Base-by-base conservation (phyloP, 257 asterid species). In the Nicotiana undulata region DNA sequence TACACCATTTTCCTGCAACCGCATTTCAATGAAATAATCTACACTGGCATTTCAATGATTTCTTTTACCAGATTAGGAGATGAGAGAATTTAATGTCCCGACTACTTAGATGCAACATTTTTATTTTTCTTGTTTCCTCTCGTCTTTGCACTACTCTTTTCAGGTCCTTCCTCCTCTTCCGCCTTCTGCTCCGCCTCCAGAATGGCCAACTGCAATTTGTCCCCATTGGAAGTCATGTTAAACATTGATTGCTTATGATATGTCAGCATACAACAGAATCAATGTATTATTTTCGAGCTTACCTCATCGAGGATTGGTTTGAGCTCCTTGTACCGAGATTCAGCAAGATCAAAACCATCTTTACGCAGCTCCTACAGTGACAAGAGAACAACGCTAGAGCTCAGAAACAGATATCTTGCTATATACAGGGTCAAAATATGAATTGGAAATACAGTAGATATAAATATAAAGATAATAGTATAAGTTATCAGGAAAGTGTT, bases 271-370 rank as follows among this genome's bases (percentile, higher is more conserved):
- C 40, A 58, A 29, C 60, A 52, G 49, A 55, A 65, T 29, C 49
- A 15, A 59, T 31, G 63, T 51, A 63, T 18, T 6, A 26, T 44
- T 52, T 20, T 40, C n/a, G 77, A 84, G 64, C 6, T 67, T 89
- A 93, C 99, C 99, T 96, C 99, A 18, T 96, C 98, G 9, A 96
- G 97, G 67, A 96, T 89, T 8, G 98, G 98, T 82, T 94, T 94
- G 81, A 96, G 95, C 75, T 96, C 99, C 93, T 87, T 96, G 94
- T 90, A 96, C 89, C 99, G 89, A 77, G 85, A 75, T 88, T 89
- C 90, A 76, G 98, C 98, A 89, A 96, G 92, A 89, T 96, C 99
- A 77, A 96, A 96, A 81, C 99, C 99, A 89, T 96, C 99, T 85
- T 90, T 96, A 11, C 98, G 96, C 66, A 96, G 97, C 86, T 96